Conservation (phyloP, 306 rosid species). For the Vigna unguiculata region DNA sequence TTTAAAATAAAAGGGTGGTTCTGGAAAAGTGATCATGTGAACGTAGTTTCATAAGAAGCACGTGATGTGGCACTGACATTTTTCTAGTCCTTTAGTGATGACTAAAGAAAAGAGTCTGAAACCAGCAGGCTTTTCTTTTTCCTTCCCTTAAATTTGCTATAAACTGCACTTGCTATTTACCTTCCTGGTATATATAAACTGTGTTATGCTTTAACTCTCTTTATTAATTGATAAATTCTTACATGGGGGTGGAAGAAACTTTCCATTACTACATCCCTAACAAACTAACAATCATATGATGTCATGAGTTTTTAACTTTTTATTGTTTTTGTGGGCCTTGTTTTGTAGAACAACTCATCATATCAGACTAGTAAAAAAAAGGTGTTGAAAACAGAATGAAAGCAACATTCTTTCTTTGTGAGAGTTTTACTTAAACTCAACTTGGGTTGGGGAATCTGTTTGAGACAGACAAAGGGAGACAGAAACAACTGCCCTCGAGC, state of each 20-base stretch:
- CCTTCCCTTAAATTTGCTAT: constrained; percentile 40
- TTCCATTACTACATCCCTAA: constrained; percentile 1
- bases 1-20: constrained; percentile 16
- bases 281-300: constrained; percentile 5
- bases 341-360: constrained; percentile 4
- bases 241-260: background rate
- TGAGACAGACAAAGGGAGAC: constrained; percentile 26
- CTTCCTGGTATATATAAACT: background rate
- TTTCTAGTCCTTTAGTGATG: constrained; percentile 40
- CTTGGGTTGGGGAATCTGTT: constrained; percentile 40
- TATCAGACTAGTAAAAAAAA: constrained; percentile 6
- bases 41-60: constrained; percentile 49
- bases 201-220: background rate
- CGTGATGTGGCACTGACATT: constrained; percentile 51
- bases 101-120: constrained; percentile 41
- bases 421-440: constrained; percentile 30
- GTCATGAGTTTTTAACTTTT: constrained; percentile 2
- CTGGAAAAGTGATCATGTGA: constrained; percentile 48
- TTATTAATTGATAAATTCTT: background rate
- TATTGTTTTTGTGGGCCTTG: constrained; percentile 30
- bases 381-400: constrained; percentile 4
- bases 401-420: constrained; percentile 20
- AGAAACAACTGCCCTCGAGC: constrained; percentile 40
- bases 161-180: constrained; percentile 29
- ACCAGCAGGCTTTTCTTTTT: constrained; percentile 47